A percentile compares a stretch with the other conserved stretches of the same genome.
Evolutionary conservation across 208 protist genomes (phyloP).

Genomic region (Phytomonas sp.): DNA sequence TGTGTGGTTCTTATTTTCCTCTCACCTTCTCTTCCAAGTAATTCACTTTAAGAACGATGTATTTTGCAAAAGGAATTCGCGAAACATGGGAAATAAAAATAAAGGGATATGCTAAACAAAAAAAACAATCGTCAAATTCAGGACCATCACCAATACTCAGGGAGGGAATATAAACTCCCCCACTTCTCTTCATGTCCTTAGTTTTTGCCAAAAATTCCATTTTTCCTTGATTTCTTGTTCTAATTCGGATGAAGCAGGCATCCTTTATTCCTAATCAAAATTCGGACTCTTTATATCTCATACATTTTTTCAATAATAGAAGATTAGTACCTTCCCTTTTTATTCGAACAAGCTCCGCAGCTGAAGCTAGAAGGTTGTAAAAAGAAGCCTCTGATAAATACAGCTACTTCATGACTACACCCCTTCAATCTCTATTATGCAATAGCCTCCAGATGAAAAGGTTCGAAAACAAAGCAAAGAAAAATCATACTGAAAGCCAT

Average conservation of each 20-base stretch:
- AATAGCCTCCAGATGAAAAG: conserved; percentile 7
- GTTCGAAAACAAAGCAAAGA: conserved; percentile 11
- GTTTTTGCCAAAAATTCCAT: not conserved
- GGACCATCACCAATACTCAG: not conserved
- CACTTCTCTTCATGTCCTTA: not conserved
- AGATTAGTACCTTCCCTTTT: not conserved
- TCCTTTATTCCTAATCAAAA: not conserved
- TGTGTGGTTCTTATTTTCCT: not conserved
- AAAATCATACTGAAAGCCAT: not conserved
- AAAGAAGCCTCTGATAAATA: not conserved
- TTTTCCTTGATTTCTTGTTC: not conserved
- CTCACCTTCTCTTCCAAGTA: not conserved
- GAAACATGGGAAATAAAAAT: not conserved
- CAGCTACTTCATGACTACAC: not conserved
- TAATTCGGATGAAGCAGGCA: not conserved
- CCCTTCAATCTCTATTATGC: not conserved
- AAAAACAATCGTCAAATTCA: not conserved
- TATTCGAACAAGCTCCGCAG: not conserved
- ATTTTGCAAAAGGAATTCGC: not conserved
- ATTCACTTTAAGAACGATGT: not conserved
- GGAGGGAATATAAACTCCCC: not conserved
- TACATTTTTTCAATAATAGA: not conserved
- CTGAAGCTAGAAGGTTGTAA: not conserved
- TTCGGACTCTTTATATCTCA: not conserved
- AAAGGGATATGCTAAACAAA: not conserved